Percentiles rank a stretch among this genome's conserved stretches.
Conservation (phyloP, 2,329 filamentous ascomycete species). For the Fusarium anguioides region DNA sequence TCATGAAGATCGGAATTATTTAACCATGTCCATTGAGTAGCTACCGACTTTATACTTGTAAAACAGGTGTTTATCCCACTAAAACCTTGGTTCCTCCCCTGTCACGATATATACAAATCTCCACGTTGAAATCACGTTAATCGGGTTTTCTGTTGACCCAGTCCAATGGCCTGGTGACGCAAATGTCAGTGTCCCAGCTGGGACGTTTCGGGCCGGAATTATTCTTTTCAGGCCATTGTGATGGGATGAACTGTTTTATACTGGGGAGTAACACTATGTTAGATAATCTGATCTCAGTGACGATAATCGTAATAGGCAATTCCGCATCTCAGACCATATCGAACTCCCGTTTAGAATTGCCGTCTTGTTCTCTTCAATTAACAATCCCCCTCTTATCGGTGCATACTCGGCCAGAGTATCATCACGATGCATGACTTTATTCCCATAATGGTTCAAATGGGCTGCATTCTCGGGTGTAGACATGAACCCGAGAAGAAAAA, state of each 20-base stretch:
- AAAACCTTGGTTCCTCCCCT: conserved; percentile 6
- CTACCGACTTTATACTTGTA: neutral
- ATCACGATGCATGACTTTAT: conserved; percentile 1
- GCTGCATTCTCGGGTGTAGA: conserved; percentile 3
- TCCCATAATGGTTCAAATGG: neutral
- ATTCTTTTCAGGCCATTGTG: neutral
- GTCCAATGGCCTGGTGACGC: conserved; percentile 22
- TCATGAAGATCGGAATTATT: conserved; percentile 1
- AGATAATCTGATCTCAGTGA: neutral
- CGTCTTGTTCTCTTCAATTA: neutral
- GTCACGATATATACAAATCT: conserved; percentile 1
- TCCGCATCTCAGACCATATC: neutral
- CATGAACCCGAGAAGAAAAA: conserved; percentile 18
- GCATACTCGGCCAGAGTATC: conserved; percentile 3
- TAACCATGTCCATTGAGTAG: neutral
- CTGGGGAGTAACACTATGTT: conserved; percentile 1
- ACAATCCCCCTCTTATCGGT: neutral
- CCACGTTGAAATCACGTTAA: conserved; percentile 6
- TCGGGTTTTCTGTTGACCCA: conserved; percentile 18
- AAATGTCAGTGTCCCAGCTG: neutral
- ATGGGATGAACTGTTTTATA: neutral
- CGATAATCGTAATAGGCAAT: neutral
- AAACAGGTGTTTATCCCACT: conserved; percentile 6
- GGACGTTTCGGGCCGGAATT: neutral
- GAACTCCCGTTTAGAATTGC: conserved; percentile 14